These are phyloP conservation scores for Typha latifolia DNA, from an alignment of 176 grass and related monocot genomes.

Conservation along the genomic window DNA sequence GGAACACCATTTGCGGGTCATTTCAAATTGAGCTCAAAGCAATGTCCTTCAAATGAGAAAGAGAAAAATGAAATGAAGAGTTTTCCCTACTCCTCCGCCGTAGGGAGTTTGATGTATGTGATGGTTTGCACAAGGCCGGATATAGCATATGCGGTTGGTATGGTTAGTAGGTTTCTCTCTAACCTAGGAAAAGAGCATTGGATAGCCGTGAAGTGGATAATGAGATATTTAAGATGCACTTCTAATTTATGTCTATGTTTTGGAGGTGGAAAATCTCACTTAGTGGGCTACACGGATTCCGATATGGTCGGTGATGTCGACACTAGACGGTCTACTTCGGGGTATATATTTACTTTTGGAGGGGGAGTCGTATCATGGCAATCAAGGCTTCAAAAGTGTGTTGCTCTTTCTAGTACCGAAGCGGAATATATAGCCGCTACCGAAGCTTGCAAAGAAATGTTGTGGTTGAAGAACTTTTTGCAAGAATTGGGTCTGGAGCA, in stretches of 20 bases:
- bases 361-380: constrained; percentile 1
- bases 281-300: constrained; percentile 6
- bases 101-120: constrained; percentile 17
- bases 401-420: neutral
- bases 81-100: neutral
- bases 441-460: constrained; percentile 13
- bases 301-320: constrained; percentile 1
- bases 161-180: constrained; percentile 7
- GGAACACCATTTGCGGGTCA: neutral
- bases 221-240: too few relatives aligned
- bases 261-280: neutral
- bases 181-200: constrained; percentile 6
- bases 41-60: neutral
- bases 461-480: constrained; percentile 16
- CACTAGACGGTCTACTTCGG: neutral
- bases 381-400: constrained; percentile 13
- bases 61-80: constrained; percentile 2
- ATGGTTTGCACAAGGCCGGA: constrained; percentile 4
- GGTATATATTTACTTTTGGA: constrained; percentile 3
- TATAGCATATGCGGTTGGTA: neutral
- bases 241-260: constrained; percentile 4
- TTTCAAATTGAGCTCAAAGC: neutral
- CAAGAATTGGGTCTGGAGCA: neutral
- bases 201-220: too few relatives aligned
- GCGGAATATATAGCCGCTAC: neutral